Conservation (phyloP, 1,284 basidiomycete genomes). For the Flammula alnicola region DNA sequence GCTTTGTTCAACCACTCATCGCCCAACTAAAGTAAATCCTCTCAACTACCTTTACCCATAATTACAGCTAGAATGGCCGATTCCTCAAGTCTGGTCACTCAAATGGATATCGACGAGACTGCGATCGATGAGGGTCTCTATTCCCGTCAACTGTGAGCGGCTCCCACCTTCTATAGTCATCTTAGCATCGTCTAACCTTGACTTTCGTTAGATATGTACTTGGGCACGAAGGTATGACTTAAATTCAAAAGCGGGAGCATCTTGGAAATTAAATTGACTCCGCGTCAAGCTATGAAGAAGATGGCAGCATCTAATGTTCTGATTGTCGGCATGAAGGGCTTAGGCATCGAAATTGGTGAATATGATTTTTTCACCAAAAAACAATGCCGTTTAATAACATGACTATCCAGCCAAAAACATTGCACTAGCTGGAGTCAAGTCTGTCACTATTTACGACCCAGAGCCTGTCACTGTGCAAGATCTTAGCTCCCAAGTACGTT, state of each 20-base stretch:
- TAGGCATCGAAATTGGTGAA: constrained; percentile 96
- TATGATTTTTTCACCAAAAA: not conserved
- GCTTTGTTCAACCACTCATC: constrained; percentile 8
- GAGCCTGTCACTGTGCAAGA: constrained; percentile 87
- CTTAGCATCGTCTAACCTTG: constrained; percentile 19
- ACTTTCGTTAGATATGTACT: constrained; percentile 80
- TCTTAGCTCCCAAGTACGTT: constrained; percentile 86
- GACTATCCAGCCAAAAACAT: constrained; percentile 88
- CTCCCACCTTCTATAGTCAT: constrained; percentile 7
- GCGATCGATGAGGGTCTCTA: constrained; percentile 92
- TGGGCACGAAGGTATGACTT: constrained; percentile 84
- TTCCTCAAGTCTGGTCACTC: constrained; percentile 49
- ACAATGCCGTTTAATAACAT: not conserved
- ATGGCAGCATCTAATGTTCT: constrained; percentile 98
- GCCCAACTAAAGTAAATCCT: constrained; percentile 12
- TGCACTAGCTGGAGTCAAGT: constrained; percentile 96
- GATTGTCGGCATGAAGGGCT: constrained; percentile 90
- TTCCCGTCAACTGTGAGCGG: constrained; percentile 90
- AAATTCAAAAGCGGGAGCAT: not conserved
- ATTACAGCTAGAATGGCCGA: constrained; percentile 49
- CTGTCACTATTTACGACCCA: constrained; percentile 96
- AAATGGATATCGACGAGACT: constrained; percentile 85
- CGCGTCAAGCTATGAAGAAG: constrained; percentile 90
- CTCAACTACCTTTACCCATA: constrained; percentile 5
- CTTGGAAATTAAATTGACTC: constrained; percentile 11